Base-by-base conservation (phyloP, 1,284 basidiomycete species). In the Ustilago trichophora region DNA sequence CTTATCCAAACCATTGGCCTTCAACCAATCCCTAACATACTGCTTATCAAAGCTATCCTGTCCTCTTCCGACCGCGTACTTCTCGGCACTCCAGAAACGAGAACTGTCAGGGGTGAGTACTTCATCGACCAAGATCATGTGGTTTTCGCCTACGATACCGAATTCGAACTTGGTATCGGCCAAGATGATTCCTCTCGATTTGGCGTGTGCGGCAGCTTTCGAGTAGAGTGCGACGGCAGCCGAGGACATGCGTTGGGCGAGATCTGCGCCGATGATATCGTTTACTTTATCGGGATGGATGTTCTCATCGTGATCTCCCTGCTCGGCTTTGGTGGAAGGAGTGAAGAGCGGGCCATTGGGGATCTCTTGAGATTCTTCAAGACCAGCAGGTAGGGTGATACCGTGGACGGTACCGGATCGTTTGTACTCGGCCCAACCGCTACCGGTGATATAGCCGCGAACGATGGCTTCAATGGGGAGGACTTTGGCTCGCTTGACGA, bases 11-110 rank as follows among this genome's bases (percentile, higher is more conserved):
- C 75, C 71, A 13, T 76, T 58, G 2, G 57, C 52, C 51, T 74
- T 80, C 51, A 81, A 63, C 90, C 93, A 93, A 82, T 98, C 93
- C 31, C 96, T 85, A 38, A 98, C 84, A 79, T 91, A 97, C 83
- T 99, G 95, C 85, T 99, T 98, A 83, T 98, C 96, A 77, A 96
- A 98, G 76, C 91, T 93, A 18, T 89, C 87, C 83, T 97, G 95
- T 0, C 88, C 80, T 52, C 86, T 85, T 9, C 95, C 95, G 3
- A 88, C 85, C 33, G 84, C 83, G 83, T 96, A 98, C 3, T 84
- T 86, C 12, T 84, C 85, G 0, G 88, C 85, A 1, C 92, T 89
- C 95, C 96, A 98, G 85, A 98, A 99, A 34, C 95, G 87, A 16
- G 93, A 97, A 19, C 93, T 96, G 83, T 98, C 96, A 6, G 95